Evolutionary conservation across 202 grass and related monocot genomes (phyloP), one percentile per base, ranked within the genome.

Genomic region (Musa balbisiana): DNA sequence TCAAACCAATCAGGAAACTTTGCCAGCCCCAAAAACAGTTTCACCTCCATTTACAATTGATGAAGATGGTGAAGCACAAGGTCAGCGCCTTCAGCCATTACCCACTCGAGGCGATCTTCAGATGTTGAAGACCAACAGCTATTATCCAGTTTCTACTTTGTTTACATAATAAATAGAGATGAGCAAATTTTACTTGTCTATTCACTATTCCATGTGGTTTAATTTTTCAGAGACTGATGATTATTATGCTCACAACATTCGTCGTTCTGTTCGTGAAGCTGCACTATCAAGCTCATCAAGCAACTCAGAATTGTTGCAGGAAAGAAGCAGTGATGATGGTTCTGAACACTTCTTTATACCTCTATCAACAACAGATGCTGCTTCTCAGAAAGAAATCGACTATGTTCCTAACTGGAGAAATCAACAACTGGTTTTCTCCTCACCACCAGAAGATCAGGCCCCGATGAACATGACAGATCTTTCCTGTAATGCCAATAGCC

Each of bases 341-440:
- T 99, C 91, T 59, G 85, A 96, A 75, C 92, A 96, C 80, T 99
- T 95, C 79, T 99, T 95, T 79, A 89, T 92, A 80, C 89, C 96
- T 2, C 20, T 96, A 8, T 86, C 83, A 53, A 77, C 24, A 25
- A 25, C 85, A 81, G 75, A 64, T 43, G 33, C 33, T 68, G 63
- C 55, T 82, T 81, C 91, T 51, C 77, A 67, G 71, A 88, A 88
- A 67, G 91, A 99, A 71, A 79, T 83, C 49, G 82, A 79, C 83
- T 63, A 78, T 4, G 62, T 71, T 43, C 62, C 68, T 54, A 90
- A 90, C 83, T 75, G 73, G 56, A 83, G 82, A 75, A 95, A 92
- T 80, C 87, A 90, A 71, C 86, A 55, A 73, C 74, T 83, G 76
- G 69, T 67, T 83, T 82, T 85, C 52, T 82, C 64, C 0, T 6